Base-by-base conservation (phyloP, 495 filamentous ascomycete genomes). In the Penicillium tannophilum region DNA sequence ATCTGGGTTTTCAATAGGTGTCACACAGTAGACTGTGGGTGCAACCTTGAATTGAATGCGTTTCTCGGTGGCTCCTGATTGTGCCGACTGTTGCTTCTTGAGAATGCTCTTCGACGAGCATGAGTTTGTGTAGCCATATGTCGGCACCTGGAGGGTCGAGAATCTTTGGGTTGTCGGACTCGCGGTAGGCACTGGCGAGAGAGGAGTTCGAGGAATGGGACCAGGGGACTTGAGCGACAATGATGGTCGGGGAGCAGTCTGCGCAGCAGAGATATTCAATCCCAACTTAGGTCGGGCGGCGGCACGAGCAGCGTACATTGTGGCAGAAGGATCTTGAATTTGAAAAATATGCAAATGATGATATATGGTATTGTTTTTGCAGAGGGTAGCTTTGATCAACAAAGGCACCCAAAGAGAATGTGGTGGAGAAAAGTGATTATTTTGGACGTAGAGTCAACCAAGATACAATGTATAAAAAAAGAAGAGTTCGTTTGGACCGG, bases 31-130 rank as follows among this genome's bases (percentile, higher is more conserved):
- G 24, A 84, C 74, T 24, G 74, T 79, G 6, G 81, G 79, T 6
- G 76, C 74, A 30, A 69, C 72, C 24, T 77, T 61, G 65, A 83
- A 82, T 41, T 79, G 70, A 30, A 82, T 76, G 56, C 68, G 71
- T 63, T 80, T 83, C 35, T 70, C 63, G n/a, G 61, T 53, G 41
- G 62, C 54, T 16, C 54, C 62, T 35, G 26, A 50, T 9, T 28
- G 61, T 6, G 52, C 50, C 5, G 55, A 61, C 12, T 68, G 44
- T 5, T 70, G 69, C 59, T 81, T 82, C 72, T 81, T 82, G 57
- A 82, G 78, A 55, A 82, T 81, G 64, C 80, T 79, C 72, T 80
- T 82, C 35, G 76, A 70, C 0, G 74, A 74, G 62, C 79, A 76
- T 7, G 77, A 69, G 60, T 82, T 80, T 55, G 61, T 68, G 64